These are phyloP conservation scores for Galerina marginata DNA, from an alignment of 768 basidiomycete species.

Conservation along the genomic window DNA sequence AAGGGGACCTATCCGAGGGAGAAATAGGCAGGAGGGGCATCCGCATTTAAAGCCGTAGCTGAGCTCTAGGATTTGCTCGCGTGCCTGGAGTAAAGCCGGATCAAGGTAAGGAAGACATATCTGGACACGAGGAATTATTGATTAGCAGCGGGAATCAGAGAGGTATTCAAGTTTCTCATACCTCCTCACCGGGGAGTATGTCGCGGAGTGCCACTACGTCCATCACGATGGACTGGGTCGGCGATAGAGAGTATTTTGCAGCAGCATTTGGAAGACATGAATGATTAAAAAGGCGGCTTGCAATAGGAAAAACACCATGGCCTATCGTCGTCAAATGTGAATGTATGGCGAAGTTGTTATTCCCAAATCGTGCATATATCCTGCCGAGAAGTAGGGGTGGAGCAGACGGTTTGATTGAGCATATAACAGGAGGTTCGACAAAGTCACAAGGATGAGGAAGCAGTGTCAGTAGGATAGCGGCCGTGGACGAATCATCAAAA, in stretches of 20 bases:
- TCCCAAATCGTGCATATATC: constrained; percentile 68
- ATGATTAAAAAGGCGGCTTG: constrained; percentile 85
- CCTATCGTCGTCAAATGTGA: constrained; percentile 73
- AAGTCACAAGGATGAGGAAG: constrained; percentile 41
- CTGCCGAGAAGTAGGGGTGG: constrained; percentile 31
- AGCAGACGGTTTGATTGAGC: constrained; percentile 35
- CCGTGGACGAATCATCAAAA: constrained; percentile 13
- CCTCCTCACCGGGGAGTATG: constrained; percentile 69
- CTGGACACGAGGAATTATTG: constrained; percentile 38
- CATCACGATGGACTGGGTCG: constrained; percentile 51
- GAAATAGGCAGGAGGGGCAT: constrained; percentile 60
- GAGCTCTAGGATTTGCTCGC: constrained; percentile 59
- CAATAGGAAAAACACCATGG: constrained; percentile 77
- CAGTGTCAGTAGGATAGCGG: constrained; percentile 24
- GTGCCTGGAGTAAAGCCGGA: constrained; percentile 69
- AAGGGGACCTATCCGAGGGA: constrained; percentile 43
- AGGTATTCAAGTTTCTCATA: constrained; percentile 28
- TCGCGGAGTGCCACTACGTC: constrained; percentile 67
- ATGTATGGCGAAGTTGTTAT: constrained; percentile 83
- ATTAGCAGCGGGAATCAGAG: constrained; percentile 6
- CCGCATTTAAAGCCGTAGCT: constrained; percentile 74
- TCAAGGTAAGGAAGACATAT: constrained; percentile 80
- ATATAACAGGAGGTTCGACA: constrained; percentile 32
- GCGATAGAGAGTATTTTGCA: constrained; percentile 57
- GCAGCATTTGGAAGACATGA: constrained; percentile 79